Evolutionary conservation across 495 filamentous ascomycete species (phyloP).

Genomic region (Penicillium paradoxum): DNA sequence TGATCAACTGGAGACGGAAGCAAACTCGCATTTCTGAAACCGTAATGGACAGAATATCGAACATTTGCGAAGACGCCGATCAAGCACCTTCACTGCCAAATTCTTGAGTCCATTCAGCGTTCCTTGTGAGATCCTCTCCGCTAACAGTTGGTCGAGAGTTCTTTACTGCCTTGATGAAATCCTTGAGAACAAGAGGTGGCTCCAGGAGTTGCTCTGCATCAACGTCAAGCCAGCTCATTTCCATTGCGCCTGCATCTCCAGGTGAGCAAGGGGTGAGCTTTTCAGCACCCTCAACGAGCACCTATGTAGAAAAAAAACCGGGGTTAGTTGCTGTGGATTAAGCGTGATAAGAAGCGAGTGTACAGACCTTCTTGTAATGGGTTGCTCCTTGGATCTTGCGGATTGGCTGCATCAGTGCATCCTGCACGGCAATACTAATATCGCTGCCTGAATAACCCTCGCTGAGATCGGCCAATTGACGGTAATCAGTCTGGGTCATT

Average conservation of each 20-base stretch:
- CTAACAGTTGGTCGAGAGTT: conserved; percentile 85
- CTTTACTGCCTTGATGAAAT: conserved; percentile 91
- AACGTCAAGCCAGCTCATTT: conserved; percentile 91
- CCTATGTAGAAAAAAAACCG: conserved; percentile 41
- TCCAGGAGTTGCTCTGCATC: conserved; percentile 79
- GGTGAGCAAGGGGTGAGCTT: conserved; percentile 92
- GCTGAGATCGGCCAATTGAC: conserved; percentile 68
- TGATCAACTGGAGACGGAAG: neutral
- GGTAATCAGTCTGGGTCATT: conserved; percentile 71
- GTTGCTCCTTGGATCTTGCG: conserved; percentile 97
- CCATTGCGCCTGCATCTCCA: conserved; percentile 74
- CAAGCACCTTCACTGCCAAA: conserved; percentile 89
- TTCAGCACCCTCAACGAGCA: conserved; percentile 62
- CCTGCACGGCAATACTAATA: conserved; percentile 94
- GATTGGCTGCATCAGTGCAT: conserved; percentile 96
- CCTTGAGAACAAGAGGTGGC: conserved; percentile 79
- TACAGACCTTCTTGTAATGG: conserved; percentile 87
- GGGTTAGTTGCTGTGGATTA: neutral
- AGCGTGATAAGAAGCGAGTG: conserved; percentile 1
- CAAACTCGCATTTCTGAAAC: neutral
- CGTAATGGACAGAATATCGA: neutral
- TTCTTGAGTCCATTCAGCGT: conserved; percentile 91
- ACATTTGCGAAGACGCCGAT: conserved; percentile 6
- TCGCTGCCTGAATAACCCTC: conserved; percentile 95
- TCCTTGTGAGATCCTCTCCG: conserved; percentile 71